phyloP scores from a whole-genome alignment of 371 early-diverging fungal species.

The Gilbertella persicaria region DNA sequence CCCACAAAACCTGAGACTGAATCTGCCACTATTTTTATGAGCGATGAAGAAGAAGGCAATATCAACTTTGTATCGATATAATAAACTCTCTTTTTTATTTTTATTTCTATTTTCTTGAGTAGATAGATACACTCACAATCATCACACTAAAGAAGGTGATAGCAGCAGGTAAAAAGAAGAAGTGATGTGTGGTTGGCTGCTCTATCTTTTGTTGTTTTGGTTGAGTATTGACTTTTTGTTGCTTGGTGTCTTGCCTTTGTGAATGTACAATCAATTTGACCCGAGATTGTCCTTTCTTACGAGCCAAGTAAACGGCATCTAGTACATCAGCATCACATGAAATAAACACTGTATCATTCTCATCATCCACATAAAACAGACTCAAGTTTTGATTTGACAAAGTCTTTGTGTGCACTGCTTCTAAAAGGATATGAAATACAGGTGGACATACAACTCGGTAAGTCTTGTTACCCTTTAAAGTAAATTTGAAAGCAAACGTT shows the following conservation, averaged over 20 bases:
- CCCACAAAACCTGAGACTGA: too few species aligned
- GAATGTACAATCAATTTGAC: slow-evolving; percentile 71
- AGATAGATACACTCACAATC: slow-evolving; percentile 47
- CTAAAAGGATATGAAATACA: slow-evolving; percentile 48
- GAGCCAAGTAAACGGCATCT: slow-evolving; percentile 80
- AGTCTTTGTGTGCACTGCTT: slow-evolving; percentile 45
- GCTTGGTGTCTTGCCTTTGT: neutral
- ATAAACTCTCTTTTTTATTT: neutral
- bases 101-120: slow-evolving; percentile 19
- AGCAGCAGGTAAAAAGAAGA: slow-evolving; percentile 48
- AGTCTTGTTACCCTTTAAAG: slow-evolving; percentile 59
- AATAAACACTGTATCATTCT: slow-evolving; percentile 80
- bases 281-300: slow-evolving; percentile 65
- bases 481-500: slow-evolving; percentile 80
- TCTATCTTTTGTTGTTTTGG: neutral
- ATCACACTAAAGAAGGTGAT: slow-evolving; percentile 45
- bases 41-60: too few species aligned
- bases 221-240: neutral
- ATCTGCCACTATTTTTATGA: too few species aligned
- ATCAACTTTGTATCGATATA: too few species aligned
- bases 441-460: slow-evolving; percentile 72
- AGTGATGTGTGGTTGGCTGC: too few species aligned
- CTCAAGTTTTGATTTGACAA: slow-evolving; percentile 46
- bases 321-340: slow-evolving; percentile 74
- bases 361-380: slow-evolving; percentile 86